phyloP scores from a whole-genome alignment of 1,284 basidiomycete genomes.

The Xerocomus minutiporus region DNA sequence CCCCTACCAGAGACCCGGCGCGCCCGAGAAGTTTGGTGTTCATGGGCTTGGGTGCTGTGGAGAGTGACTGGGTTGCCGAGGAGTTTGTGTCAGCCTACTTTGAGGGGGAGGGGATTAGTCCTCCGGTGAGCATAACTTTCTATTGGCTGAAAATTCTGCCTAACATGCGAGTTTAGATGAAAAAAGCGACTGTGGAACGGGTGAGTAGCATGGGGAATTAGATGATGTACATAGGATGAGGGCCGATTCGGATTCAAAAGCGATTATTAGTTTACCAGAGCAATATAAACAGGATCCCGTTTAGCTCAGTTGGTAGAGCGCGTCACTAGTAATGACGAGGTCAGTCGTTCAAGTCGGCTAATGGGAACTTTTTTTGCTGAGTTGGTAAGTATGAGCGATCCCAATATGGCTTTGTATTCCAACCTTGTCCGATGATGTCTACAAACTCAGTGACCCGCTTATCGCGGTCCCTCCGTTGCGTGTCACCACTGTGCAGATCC shows the following conservation, averaged over 20 bases:
- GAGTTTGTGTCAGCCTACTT: slow-evolving; percentile 74
- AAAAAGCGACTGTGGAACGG: slow-evolving; percentile 32
- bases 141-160: not conserved
- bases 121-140: slow-evolving; percentile 48
- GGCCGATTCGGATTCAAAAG: not conserved
- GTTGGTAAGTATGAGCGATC: not conserved
- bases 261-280: no score
- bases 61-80: slow-evolving; percentile 68
- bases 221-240: not conserved
- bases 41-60: slow-evolving; percentile 65
- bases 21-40: slow-evolving; percentile 58
- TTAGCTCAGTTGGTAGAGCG: slow-evolving; percentile 61
- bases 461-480: slow-evolving; percentile 6
- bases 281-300: slow-evolving; percentile 23
- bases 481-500: slow-evolving; percentile 1
- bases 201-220: slow-evolving; percentile 24
- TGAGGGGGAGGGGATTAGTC: slow-evolving; percentile 63
- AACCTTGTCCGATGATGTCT: slow-evolving; percentile 15
- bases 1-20: slow-evolving; percentile 42
- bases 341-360: slow-evolving; percentile 52
- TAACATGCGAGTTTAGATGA: slow-evolving; percentile 36
- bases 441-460: slow-evolving; percentile 6
- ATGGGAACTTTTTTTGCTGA: slow-evolving; percentile 35
- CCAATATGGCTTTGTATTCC: not conserved
- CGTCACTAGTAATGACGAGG: slow-evolving; percentile 57